Base-by-base conservation (phyloP, 2,329 filamentous ascomycete species). In the Canariomyces notabilis region DNA sequence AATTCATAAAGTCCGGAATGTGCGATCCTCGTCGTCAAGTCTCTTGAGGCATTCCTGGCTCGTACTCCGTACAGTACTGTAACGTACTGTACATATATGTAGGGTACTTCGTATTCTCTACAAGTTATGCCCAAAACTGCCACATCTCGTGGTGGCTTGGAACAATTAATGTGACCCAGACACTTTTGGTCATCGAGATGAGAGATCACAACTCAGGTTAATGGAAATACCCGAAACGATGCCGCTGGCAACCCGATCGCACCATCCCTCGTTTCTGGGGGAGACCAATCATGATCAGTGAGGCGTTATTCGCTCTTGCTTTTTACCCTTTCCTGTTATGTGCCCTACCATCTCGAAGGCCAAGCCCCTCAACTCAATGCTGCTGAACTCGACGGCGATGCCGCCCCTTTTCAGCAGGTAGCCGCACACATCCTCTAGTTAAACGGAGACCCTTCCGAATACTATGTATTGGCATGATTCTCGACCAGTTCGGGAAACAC, bases 131-230 rank as follows among this genome's bases (percentile, higher is more conserved):
- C 4, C 29, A 23, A 36, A 33, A 20, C 34, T 42, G 48, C 43
- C 48, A 50, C 40, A 40, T 44, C 40, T 40, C 23, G 40, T 29
- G 16, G 42, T 49, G 42, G 47, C 47, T 46, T 49, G 38, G 38
- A 21, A 18, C 19, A 43, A 43, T 34, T 16, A 29, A 44, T 33
- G 32, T 32, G 14, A 34, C 46, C 23, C 32, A 15, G 37, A 22
- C 33, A 19, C 11, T 35, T 31, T 41, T 37, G 18, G 33, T 8
- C 21, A 35, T 23, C 26, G 14, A 8, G 14, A 42, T 39, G 43
- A 40, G 38, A 50, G 48, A 43, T 46, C 43, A 38, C 11, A 37
- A 12, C 21, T 38, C 18, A 2, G 37, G 23, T 39, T 31, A 16
- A 35, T 11, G 26, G 14, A 29, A 29, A 29, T 12, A 29, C 26